phyloP scores from a whole-genome alignment of 2,329 filamentous ascomycete genomes.

The Emergomyces orientalis region DNA sequence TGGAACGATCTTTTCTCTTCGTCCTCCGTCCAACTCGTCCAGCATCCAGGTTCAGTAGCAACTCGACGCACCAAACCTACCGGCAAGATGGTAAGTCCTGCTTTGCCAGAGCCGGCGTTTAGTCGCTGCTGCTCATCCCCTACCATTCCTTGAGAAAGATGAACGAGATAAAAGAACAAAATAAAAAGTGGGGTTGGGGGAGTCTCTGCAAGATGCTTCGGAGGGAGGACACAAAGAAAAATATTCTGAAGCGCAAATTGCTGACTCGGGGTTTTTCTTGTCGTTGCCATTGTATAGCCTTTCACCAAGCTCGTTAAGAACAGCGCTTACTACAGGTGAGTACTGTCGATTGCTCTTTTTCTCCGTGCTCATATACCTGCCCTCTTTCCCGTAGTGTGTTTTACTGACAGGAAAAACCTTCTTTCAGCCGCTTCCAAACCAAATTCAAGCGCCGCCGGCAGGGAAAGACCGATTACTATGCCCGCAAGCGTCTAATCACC shows the following conservation, averaged over 20 bases:
- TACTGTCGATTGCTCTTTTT: constrained; percentile 18
- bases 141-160: constrained; percentile 10
- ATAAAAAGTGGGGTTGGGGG: constrained; percentile 34
- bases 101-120: constrained; percentile 19
- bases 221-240: constrained; percentile 40
- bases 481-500: constrained; percentile 97
- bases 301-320: constrained; percentile 96
- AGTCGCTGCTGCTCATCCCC: constrained; percentile 12
- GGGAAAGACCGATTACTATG: constrained; percentile 99
- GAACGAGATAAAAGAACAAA: constrained; percentile 10
- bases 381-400: too few species aligned
- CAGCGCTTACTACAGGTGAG: constrained; percentile 97
- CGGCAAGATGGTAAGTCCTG: constrained; percentile 39
- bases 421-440: constrained; percentile 85
- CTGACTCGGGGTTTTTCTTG: constrained; percentile 70
- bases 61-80: constrained; percentile 23
- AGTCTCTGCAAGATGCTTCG: constrained; percentile 99
- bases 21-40: constrained; percentile 28
- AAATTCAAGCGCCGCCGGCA: constrained; percentile 97
- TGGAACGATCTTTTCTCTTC: constrained; percentile 18
- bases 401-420: constrained; percentile 1
- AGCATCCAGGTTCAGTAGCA: constrained; percentile 16
- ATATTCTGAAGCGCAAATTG: constrained; percentile 98
- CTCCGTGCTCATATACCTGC: too few species aligned
- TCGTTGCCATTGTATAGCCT: constrained; percentile 44